A percentile compares a stretch with the other conserved stretches of the same genome.
Conservation (phyloP, 1,284 basidiomycete genomes). For the Ceratobasidium sp. region DNA sequence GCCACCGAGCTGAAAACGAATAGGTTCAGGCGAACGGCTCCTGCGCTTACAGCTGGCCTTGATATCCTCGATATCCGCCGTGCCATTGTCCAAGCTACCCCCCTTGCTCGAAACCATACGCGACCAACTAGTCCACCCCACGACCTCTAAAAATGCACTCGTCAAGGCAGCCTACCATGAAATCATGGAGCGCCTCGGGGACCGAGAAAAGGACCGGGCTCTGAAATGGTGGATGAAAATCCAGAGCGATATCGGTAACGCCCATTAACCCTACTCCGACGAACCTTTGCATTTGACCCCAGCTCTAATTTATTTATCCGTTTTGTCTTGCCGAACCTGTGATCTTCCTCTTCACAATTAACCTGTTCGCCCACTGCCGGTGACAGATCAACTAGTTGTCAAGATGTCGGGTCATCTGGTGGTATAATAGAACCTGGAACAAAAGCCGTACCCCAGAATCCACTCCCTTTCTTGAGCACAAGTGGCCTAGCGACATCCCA, state of each 20-base stretch:
- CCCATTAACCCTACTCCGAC: background rate
- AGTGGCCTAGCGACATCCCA: slow-evolving; percentile 13
- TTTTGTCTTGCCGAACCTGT: background rate
- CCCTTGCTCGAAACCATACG: slow-evolving; percentile 33
- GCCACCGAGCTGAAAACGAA: background rate
- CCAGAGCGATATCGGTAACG: background rate
- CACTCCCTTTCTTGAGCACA: slow-evolving; percentile 22
- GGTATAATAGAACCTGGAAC: slow-evolving; percentile 16
- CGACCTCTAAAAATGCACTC: slow-evolving; percentile 12
- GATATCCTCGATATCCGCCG: slow-evolving; percentile 47
- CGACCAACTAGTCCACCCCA: slow-evolving; percentile 26
- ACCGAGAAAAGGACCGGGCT: slow-evolving; percentile 47
- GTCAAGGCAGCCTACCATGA: slow-evolving; percentile 42
- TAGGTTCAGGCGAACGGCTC: slow-evolving; percentile 10
- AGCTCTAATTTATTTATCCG: slow-evolving; percentile 1
- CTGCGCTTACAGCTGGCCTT: slow-evolving; percentile 43
- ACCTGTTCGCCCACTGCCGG: background rate
- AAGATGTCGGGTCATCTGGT: slow-evolving; percentile 1
- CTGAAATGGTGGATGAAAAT: slow-evolving; percentile 49
- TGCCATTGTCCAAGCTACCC: slow-evolving; percentile 30
- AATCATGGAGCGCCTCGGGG: slow-evolving; percentile 44
- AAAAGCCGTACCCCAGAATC: background rate
- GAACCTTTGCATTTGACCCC: background rate
- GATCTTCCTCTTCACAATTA: background rate
- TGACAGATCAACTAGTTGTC: background rate